A percentile compares a stretch with the other conserved stretches of the same genome.
These are phyloP conservation scores for Metarhizium anisopliae DNA, from an alignment of 2,329 filamentous ascomycete species.

Conservation along the genomic window DNA sequence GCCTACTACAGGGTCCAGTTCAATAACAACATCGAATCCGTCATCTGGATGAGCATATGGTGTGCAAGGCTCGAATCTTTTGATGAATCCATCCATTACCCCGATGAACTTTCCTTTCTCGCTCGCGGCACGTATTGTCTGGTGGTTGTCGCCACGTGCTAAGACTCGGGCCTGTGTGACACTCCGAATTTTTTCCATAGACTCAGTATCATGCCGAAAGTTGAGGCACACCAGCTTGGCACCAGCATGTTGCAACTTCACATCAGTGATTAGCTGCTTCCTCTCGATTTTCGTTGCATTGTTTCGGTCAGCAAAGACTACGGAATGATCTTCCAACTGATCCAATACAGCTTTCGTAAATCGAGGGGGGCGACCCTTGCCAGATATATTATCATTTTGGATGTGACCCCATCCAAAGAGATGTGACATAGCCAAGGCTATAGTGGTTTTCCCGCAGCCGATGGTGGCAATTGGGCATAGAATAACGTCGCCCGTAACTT, in stretches of 20 bases:
- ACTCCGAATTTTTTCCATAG: slow-evolving; percentile 63
- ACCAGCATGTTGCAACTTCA: slow-evolving; percentile 51
- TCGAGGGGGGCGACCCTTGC: slow-evolving; percentile 63
- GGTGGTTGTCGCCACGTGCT: slow-evolving; percentile 86
- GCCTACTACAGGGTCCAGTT: slow-evolving; percentile 68
- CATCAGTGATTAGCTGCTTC: slow-evolving; percentile 75
- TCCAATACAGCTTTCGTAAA: slow-evolving; percentile 67
- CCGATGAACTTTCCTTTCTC: slow-evolving; percentile 64
- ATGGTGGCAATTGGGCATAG: slow-evolving; percentile 90
- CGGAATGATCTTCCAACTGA: slow-evolving; percentile 54
- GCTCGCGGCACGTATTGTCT: slow-evolving; percentile 86
- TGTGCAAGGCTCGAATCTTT: slow-evolving; percentile 73
- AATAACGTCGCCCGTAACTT: slow-evolving; percentile 60
- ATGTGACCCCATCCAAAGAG: slow-evolving; percentile 89
- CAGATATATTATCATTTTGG: slow-evolving; percentile 93
- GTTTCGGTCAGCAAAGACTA: slow-evolving; percentile 86
- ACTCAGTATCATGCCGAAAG: slow-evolving; percentile 73
- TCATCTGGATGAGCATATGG: slow-evolving; percentile 61
- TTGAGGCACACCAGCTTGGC: slow-evolving; percentile 77
- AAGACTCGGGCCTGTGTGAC: slow-evolving; percentile 74
- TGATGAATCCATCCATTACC: slow-evolving; percentile 93
- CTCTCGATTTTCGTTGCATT: slow-evolving; percentile 86
- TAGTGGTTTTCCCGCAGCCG: slow-evolving; percentile 92
- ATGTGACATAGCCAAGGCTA: slow-evolving; percentile 71
- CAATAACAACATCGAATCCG: slow-evolving; percentile 74